A percentile compares a stretch with the other conserved stretches of the same genome.
Evolutionary conservation across 1,284 basidiomycete genomes (phyloP).

Genomic region (Gomphus sp.): DNA sequence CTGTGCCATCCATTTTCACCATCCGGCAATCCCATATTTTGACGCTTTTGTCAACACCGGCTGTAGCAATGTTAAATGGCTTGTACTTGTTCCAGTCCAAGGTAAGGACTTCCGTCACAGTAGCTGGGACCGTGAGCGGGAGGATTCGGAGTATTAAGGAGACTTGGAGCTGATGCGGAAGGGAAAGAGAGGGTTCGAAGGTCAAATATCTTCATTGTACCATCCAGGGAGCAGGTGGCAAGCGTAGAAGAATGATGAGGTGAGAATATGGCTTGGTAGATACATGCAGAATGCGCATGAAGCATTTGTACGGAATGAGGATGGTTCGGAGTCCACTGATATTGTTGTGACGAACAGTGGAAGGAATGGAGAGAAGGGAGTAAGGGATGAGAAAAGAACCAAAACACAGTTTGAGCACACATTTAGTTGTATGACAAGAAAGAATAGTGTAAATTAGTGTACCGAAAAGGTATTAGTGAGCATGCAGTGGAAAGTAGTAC

Average conservation of each 20-base stretch:
- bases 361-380: too few species aligned
- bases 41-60: constrained; percentile 71
- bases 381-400: too few species aligned
- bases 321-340: constrained; percentile 80
- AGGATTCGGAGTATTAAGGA: constrained; percentile 38
- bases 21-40: constrained; percentile 78
- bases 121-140: constrained; percentile 20
- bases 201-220: constrained; percentile 76
- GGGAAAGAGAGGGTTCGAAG: constrained; percentile 46
- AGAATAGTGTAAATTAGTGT: too few species aligned
- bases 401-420: too few species aligned
- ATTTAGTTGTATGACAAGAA: too few species aligned
- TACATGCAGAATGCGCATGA: constrained; percentile 74
- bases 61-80: constrained; percentile 69
- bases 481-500: too few species aligned
- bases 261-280: constrained; percentile 87
- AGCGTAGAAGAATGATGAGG: constrained; percentile 81
- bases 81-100: constrained; percentile 93
- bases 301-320: constrained; percentile 73
- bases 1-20: constrained; percentile 4
- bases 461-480: too few species aligned
- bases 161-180: constrained; percentile 16
- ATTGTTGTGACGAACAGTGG: too few species aligned
- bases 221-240: constrained; percentile 81
- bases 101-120: constrained; percentile 55